Conservation (phyloP, 2,329 filamentous ascomycete species). For the Talaromyces marneffei region DNA sequence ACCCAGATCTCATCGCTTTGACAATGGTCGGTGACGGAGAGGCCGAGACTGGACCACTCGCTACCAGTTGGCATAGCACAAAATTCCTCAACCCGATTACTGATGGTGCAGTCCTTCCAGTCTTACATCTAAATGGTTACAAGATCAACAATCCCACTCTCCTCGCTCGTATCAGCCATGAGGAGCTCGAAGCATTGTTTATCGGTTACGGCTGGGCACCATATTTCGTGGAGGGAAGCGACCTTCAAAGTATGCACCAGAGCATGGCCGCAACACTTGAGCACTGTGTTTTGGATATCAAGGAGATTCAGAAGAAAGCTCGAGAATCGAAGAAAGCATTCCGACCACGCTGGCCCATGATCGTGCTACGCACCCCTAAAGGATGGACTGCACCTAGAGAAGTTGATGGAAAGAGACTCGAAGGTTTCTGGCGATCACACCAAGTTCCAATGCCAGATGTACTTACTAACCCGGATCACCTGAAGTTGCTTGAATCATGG, state of each 20-base stretch:
- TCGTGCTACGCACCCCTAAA: conserved; percentile 70
- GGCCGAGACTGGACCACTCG: conserved; percentile 72
- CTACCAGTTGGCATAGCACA: conserved; percentile 74
- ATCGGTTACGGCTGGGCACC: conserved; percentile 71
- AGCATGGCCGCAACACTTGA: conserved; percentile 75
- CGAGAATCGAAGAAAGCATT: conserved; percentile 64
- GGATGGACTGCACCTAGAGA: conserved; percentile 73
- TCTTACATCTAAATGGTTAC: conserved; percentile 75
- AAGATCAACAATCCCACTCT: conserved; percentile 79
- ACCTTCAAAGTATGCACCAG: conserved; percentile 70
- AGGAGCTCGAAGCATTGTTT: conserved; percentile 65
- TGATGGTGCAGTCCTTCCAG: conserved; percentile 70
- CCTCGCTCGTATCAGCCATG: conserved; percentile 66
- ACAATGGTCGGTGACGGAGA: conserved; percentile 78
- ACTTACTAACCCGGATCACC: conserved; percentile 57
- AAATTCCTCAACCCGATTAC: conserved; percentile 76
- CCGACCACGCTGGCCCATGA: conserved; percentile 72
- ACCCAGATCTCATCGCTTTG: conserved; percentile 67
- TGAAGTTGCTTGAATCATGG: conserved; percentile 67
- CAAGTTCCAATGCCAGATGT: conserved; percentile 72
- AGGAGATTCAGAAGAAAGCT: conserved; percentile 62
- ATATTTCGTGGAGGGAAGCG: conserved; percentile 73
- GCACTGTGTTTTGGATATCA: conserved; percentile 64
- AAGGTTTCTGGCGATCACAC: conserved; percentile 73
- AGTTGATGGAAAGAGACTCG: conserved; percentile 63